Percentiles rank a stretch among this genome's conserved stretches.
phyloP scores from a whole-genome alignment of 2,329 filamentous ascomycete genomes.

The Stromatinia cepivora region DNA sequence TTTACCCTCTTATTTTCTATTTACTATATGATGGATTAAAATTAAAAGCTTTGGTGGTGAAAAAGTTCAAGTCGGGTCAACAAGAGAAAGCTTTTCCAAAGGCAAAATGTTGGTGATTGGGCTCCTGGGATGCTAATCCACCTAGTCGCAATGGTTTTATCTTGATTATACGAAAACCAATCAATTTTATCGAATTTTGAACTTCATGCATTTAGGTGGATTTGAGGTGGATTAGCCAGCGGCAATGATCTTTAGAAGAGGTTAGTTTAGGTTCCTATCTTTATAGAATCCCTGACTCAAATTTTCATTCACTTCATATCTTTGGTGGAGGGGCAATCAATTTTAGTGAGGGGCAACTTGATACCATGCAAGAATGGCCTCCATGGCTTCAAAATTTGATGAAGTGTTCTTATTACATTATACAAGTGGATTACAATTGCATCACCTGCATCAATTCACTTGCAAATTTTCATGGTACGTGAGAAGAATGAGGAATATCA shows the following conservation, averaged over 20 bases:
- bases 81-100: not conserved
- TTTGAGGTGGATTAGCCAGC: not conserved
- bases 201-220: not conserved
- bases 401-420: slow-evolving; percentile 6
- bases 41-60: not conserved
- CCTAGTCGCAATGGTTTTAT: not conserved
- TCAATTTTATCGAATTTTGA: not conserved
- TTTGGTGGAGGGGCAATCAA: slow-evolving; percentile 14
- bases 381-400: slow-evolving; percentile 3
- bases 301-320: slow-evolving; percentile 1
- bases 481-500: not conserved
- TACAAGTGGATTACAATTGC: slow-evolving; percentile 3
- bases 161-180: slow-evolving; percentile 6
- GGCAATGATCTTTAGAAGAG: not conserved
- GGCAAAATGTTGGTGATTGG: slow-evolving; percentile 14
- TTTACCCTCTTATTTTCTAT: not conserved
- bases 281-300: not conserved
- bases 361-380: not conserved
- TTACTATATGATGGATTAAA: not conserved
- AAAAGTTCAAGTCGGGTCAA: not conserved
- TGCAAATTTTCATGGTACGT: slow-evolving; percentile 17
- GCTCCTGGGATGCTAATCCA: not conserved
- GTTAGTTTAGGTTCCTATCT: slow-evolving; percentile 5
- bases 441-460: slow-evolving; percentile 4
- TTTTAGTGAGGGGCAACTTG: slow-evolving; percentile 16